Evolutionary conservation across 768 basidiomycete genomes (phyloP), one percentile per base, ranked within the genome.

Genomic region (Lactarius evosmus): DNA sequence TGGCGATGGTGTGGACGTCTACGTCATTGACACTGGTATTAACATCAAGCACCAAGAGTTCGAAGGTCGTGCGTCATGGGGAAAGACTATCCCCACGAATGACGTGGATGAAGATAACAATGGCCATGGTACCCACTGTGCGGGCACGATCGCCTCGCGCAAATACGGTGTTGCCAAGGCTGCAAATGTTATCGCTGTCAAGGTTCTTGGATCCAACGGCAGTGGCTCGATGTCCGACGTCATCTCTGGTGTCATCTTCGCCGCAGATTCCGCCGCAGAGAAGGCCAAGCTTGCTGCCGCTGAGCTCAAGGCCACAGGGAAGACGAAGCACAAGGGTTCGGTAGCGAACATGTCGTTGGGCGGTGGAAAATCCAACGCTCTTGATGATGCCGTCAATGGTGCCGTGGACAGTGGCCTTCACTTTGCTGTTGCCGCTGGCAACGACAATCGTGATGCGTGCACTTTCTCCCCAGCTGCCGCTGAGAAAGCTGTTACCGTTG

Each of bases 321-420:
- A 83, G 78, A 89, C 88, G 60, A 77, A 77, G 50, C 91, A 96
- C 83, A 95, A 94, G 79, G 97, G 97, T 27, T 94, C 93, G 19
- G 94, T 95, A 58, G 92, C 89, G 56, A 96, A 96, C 82, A 97
- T 99, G 97, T 91, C 88, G 74, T 88, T 99, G 58, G 97, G 97
- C 67, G 97, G 97, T 70, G 93, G 93, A 63, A 96, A 95, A 79
- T 93, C 91, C 6, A 82, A 78, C 25, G 83, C 91, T 36, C 82
- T 98, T 57, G 94, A 99, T 67, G 80, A 82, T 27, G 85, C 88
- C 57, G 93, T 99, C 66, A 87, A 98, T 78, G 79, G 77, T 56
- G 94, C 97, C 52, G 93, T 96, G 60, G 82, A 85, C 9, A 66
- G 74, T 38, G 97, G 97, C 41, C 82, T 99, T 36, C 94, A 98